Evolutionary conservation across 2,329 filamentous ascomycete genomes (phyloP), one percentile per base, ranked within the genome.

Genomic region (Cordyceps farinosa): DNA sequence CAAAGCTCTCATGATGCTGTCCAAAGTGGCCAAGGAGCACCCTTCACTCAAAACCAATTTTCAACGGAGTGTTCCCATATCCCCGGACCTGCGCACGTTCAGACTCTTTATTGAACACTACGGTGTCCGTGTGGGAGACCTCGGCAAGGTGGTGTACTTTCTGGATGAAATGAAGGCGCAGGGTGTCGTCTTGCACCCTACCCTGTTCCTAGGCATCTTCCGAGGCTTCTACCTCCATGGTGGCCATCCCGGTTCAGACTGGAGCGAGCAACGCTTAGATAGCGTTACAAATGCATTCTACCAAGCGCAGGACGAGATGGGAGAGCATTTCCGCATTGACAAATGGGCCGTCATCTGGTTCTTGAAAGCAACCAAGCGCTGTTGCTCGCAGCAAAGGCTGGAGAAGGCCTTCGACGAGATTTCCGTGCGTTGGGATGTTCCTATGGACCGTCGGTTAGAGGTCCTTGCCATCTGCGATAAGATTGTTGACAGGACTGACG

Each of bases 191-290:
- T 78, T 94, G 17, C 87, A 94, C 65, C 90, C 89, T 6, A 84
- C 89, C 63, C 84, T 96, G 30, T 97, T 94, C 70, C 80, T 95
- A 44, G 83, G 89, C 8, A 79, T 98, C 3, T 90, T 98, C 76
- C 89, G 91, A 69, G 92, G 90, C 0, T 99, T 98, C 71, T 81
- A 83, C 38, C 74, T 79, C 2, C 88, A 97, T 70, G 94, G 93
- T 11, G 87, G 86, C 32, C 72, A 79, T 30, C 79, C 66, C 1
- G 75, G 87, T 66, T 87, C 87, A 0, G 81, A 85, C 13, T 99
- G 95, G 94, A 91, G 86, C 34, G 78, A 80, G 36, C 76, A 83
- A 67, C 83, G 87, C n/a, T 82, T 98, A 3, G 82, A 88, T 50
- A 81, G 80, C 48, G 85, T 92, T 11, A 90, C 90, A 82, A 74